Conservation (phyloP, 768 basidiomycete genomes). For the Mycena belliarum region DNA sequence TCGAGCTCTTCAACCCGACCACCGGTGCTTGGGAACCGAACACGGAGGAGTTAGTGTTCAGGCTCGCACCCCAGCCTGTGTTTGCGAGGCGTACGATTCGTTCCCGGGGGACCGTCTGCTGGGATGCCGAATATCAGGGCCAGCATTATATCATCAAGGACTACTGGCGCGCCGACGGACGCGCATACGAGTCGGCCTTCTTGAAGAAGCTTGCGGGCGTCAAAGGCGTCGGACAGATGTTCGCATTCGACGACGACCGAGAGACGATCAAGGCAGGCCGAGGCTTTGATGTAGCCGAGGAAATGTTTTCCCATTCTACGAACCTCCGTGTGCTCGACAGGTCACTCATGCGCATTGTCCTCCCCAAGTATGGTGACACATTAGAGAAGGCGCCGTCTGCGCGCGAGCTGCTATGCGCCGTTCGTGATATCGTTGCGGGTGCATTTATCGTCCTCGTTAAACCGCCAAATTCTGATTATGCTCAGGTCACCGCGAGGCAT, state of each 20-base stretch:
- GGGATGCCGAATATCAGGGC: slow-evolving; percentile 13
- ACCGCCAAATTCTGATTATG: not conserved
- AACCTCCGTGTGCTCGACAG: not conserved
- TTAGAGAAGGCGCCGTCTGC: not conserved
- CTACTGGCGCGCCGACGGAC: slow-evolving; percentile 18
- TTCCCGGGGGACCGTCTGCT: slow-evolving; percentile 27
- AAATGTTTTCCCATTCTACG: not conserved
- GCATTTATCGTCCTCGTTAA: too few species aligned
- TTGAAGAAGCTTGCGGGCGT: slow-evolving; percentile 15
- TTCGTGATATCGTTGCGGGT: slow-evolving; percentile 21
- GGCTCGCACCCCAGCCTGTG: not conserved
- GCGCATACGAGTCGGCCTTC: slow-evolving; percentile 11
- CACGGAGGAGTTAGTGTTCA: not conserved
- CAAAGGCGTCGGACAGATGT: slow-evolving; percentile 23
- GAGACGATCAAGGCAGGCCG: slow-evolving; percentile 2
- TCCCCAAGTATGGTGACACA: not conserved
- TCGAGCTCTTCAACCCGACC: not conserved
- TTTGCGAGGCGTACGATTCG: slow-evolving; percentile 21
- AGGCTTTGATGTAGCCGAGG: not conserved
- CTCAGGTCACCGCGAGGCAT: slow-evolving; percentile 20
- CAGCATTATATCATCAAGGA: slow-evolving; percentile 25
- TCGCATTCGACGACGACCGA: slow-evolving; percentile 2
- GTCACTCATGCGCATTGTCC: not conserved
- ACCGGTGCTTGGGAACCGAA: not conserved
- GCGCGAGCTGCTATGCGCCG: too few species aligned